A percentile compares a stretch with the other conserved stretches of the same genome.
These are phyloP conservation scores for Sporisorium scitamineum DNA, from an alignment of 1,284 basidiomycete species.

Conservation along the genomic window DNA sequence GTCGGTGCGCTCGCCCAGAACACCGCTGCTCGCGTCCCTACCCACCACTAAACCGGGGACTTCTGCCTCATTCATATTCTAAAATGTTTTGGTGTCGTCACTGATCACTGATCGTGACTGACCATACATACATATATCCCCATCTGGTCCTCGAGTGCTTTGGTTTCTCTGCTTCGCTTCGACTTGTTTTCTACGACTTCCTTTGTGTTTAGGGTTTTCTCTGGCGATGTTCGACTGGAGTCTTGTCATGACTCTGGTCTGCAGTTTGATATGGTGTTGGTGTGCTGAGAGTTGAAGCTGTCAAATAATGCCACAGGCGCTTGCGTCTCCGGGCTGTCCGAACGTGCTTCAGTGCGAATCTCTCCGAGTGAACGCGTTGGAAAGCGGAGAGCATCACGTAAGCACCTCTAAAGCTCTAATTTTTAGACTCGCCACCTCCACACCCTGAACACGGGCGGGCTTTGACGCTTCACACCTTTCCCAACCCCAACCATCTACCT, in stretches of 20 bases:
- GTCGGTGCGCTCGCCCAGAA: constrained; percentile 51
- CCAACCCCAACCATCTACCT: neutral
- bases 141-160: neutral
- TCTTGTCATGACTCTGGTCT: neutral
- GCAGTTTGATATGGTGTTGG: neutral
- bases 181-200: neutral
- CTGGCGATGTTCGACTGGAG: constrained; percentile 1
- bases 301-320: neutral
- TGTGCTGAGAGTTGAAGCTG: neutral
- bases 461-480: neutral
- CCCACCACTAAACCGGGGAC: constrained; percentile 11
- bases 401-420: constrained; percentile 24
- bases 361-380: neutral
- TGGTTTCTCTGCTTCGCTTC: neutral
- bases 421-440: constrained; percentile 27
- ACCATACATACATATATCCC: neutral
- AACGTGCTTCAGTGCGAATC: too few relatives aligned
- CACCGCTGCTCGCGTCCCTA: constrained; percentile 41
- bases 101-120: neutral
- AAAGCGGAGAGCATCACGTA: constrained; percentile 19
- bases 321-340: neutral
- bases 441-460: neutral
- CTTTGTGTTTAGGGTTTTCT: too few relatives aligned
- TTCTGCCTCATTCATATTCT: too few relatives aligned
- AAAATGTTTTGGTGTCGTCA: too few relatives aligned